These are phyloP conservation scores for Coniella lustricola DNA, from an alignment of 2,329 filamentous ascomycete species.

Conservation along the genomic window DNA sequence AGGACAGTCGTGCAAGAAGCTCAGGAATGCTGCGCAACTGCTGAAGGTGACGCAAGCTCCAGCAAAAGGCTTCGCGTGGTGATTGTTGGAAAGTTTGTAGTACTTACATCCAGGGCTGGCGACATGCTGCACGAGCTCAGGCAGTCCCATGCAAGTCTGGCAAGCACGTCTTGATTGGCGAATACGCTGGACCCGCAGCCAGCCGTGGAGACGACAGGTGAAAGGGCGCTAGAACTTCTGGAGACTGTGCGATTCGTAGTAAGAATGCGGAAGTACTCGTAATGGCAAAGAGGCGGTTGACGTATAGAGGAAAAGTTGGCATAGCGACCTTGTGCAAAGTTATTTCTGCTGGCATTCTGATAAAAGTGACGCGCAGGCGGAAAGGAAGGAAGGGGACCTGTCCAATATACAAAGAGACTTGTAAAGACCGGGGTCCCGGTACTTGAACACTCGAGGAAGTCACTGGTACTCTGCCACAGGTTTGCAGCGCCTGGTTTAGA, in stretches of 20 bases:
- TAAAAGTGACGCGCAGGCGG: background rate
- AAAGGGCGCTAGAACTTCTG: constrained; percentile 7
- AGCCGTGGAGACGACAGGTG: background rate
- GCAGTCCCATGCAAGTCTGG: constrained; percentile 8
- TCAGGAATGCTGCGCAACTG: constrained; percentile 1
- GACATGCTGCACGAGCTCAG: constrained; percentile 11
- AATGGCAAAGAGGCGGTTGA: background rate
- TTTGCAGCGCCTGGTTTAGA: background rate
- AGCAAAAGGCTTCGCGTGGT: background rate
- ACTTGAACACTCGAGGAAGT: background rate
- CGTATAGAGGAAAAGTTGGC: background rate
- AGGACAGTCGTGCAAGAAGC: background rate
- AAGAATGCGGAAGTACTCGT: background rate
- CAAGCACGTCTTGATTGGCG: constrained; percentile 14
- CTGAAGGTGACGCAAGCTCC: constrained; percentile 7
- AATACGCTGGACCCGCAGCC: constrained; percentile 9
- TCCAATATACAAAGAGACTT: background rate
- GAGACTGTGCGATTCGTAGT: background rate
- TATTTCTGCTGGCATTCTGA: too few species aligned
- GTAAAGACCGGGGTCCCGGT: background rate
- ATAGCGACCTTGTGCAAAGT: background rate
- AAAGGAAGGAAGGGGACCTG: background rate
- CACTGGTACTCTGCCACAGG: constrained; percentile 21
- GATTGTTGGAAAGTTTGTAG: constrained; percentile 1
- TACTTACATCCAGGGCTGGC: constrained; percentile 13